Conservation (phyloP, 129 eudicot genomes). For the Solidago caesia region DNA sequence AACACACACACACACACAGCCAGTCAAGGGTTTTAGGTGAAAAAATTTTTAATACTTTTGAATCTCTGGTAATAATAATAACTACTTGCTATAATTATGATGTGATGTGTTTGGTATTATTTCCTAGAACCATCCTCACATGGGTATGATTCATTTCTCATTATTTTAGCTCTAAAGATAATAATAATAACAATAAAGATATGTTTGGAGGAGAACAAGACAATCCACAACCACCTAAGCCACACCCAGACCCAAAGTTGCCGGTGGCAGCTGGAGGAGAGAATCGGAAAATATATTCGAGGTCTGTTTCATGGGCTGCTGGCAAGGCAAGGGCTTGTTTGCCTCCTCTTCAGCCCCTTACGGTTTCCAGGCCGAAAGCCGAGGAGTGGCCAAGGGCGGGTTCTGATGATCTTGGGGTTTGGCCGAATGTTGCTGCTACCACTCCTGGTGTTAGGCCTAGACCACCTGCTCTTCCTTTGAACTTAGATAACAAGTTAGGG, state of each 20-base stretch:
- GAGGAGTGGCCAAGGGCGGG: constrained; percentile 97
- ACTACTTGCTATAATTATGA: no score
- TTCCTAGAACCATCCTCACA: constrained; percentile 52
- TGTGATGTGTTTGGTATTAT: neutral
- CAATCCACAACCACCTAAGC: constrained; percentile 19
- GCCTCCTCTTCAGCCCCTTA: constrained; percentile 91
- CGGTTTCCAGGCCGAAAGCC: constrained; percentile 59
- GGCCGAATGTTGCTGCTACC: constrained; percentile 58
- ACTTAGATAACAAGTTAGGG: constrained; percentile 23
- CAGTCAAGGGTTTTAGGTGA: constrained; percentile 48
- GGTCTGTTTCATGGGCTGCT: constrained; percentile 80
- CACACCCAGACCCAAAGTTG: constrained; percentile 13
- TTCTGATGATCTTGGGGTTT: constrained; percentile 87
- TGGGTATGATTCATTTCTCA: constrained; percentile 24
- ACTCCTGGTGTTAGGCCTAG: constrained; percentile 67
- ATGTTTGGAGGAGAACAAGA: constrained; percentile 57
- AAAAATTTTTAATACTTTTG: neutral
- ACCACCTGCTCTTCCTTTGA: constrained; percentile 36
- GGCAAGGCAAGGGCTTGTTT: constrained; percentile 64
- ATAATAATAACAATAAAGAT: neutral
- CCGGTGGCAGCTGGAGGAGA: constrained; percentile 24
- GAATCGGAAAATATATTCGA: constrained; percentile 51
- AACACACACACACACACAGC: neutral
- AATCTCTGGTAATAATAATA: neutral
- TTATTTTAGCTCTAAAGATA: constrained; percentile 2